These are phyloP conservation scores for Barnettozyma sp. DNA, from an alignment of 805 yeast genomes.

Conservation along the genomic window DNA sequence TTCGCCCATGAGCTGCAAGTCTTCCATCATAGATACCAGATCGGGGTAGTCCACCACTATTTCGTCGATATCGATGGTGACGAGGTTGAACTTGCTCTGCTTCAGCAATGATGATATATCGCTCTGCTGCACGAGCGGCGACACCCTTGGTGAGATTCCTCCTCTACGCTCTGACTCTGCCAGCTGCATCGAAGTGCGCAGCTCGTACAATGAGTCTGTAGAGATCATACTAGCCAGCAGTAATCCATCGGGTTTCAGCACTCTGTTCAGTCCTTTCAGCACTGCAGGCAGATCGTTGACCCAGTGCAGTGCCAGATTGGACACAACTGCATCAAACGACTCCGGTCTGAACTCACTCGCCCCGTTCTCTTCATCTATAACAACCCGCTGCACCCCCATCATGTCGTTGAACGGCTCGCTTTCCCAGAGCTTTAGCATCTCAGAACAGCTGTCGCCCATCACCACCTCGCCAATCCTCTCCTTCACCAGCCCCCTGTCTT, in stretches of 20 bases:
- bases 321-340: conserved; percentile 62
- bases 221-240: conserved; percentile 78
- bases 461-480: conserved; percentile 45
- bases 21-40: conserved; percentile 57
- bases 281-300: conserved; percentile 73
- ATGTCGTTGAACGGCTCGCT: conserved; percentile 32
- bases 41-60: conserved; percentile 75
- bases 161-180: conserved; percentile 79
- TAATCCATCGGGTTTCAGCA: conserved; percentile 73
- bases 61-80: conserved; percentile 82
- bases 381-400: conserved; percentile 43
- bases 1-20: conserved; percentile 79
- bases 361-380: conserved; percentile 63
- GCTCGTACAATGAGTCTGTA: conserved; percentile 79
- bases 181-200: conserved; percentile 70
- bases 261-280: conserved; percentile 45
- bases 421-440: conserved; percentile 47
- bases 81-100: conserved; percentile 69
- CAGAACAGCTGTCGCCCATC: conserved; percentile 60
- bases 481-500: conserved; percentile 48
- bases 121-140: conserved; percentile 72
- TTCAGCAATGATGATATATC: conserved; percentile 71
- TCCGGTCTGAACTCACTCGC: conserved; percentile 34
- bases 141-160: conserved; percentile 72
- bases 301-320: conserved; percentile 77